Base-by-base conservation (phyloP, 345 rosid genomes). In the Lumnitzera littorea region DNA sequence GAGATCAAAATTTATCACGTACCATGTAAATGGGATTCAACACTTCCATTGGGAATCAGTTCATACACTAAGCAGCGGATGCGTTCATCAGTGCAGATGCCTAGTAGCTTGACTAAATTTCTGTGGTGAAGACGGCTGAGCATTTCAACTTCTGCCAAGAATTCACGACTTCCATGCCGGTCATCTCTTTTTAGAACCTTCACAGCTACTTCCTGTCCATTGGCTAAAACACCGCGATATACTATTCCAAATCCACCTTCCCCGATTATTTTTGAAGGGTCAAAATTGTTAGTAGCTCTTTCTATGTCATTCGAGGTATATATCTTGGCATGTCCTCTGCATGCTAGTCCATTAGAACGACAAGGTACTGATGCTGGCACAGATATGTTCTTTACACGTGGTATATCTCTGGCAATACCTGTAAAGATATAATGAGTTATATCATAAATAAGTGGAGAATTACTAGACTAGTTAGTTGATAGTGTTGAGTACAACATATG, bases 241-340 rank as follows among this genome's bases (percentile, higher is more conserved):
- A 86, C 89, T 61, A 84, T 57, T 25, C 94, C 94, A 36, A 86
- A 86, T 25, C 94, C 94, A 13, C 94, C 94, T 78, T 86, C 89
- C 24, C 94, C 94, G 0, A 86, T 76, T 65, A 79, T 66, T 72
- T 73, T 74, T 1, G 74, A 78, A 59, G 65, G 54, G 54, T 86
- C 80, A 24, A 86, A 84, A 49, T 61, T 61, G 70, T 71, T 63
- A 6, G 89, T 86, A 20, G 83, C 85, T 63, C 57, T 78, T 76
- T 84, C 67, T 24, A 86, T 80, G 46, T 78, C 84, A 43, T 25
- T 66, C 62, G 77, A 64, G 62, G 77, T 63, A 67, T 76, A 81
- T 49, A 71, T 74, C 70, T 78, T 86, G 50, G 87, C 80, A 20
- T 78, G 64, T 63, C 89, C 85, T n/a, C 75, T 71, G 55, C 73